Conservation (phyloP, 176 grass and related monocot species). For the Rhynchospora pubera region DNA sequence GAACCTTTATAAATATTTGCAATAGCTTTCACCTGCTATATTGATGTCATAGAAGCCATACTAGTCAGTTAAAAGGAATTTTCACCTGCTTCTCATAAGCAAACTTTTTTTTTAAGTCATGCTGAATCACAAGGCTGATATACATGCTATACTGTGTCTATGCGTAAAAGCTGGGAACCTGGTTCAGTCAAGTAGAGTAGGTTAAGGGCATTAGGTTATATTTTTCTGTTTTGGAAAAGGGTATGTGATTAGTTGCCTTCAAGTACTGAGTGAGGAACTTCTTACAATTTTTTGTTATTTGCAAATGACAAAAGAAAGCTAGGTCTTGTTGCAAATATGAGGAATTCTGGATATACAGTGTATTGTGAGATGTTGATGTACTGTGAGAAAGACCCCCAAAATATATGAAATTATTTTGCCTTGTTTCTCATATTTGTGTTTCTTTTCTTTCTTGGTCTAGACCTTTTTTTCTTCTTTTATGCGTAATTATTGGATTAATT, state of each 20-base stretch:
- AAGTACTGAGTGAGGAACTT: too few relatives aligned
- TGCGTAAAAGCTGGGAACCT: neutral
- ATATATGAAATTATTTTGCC: neutral
- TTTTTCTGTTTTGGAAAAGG: neutral
- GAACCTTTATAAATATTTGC: neutral
- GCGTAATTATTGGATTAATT: too few relatives aligned
- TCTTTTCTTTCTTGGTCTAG: neutral
- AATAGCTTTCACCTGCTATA: neutral
- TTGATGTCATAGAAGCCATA: neutral
- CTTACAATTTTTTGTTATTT: neutral
- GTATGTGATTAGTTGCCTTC: too few relatives aligned
- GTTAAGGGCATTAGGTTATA: neutral
- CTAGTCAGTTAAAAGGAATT: neutral
- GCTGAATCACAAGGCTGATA: neutral
- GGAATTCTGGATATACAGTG: neutral
- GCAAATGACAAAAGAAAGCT: neutral
- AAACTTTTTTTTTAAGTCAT: neutral
- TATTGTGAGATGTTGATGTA: too few relatives aligned
- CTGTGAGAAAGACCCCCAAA: neutral
- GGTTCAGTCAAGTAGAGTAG: neutral
- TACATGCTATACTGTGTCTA: neutral
- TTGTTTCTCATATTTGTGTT: neutral
- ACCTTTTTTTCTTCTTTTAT: neutral
- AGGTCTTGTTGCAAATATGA: neutral
- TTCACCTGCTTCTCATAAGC: neutral